Evolutionary conservation across 306 rosid species (phyloP).

Genomic region (apple (Malus domestica)): DNA sequence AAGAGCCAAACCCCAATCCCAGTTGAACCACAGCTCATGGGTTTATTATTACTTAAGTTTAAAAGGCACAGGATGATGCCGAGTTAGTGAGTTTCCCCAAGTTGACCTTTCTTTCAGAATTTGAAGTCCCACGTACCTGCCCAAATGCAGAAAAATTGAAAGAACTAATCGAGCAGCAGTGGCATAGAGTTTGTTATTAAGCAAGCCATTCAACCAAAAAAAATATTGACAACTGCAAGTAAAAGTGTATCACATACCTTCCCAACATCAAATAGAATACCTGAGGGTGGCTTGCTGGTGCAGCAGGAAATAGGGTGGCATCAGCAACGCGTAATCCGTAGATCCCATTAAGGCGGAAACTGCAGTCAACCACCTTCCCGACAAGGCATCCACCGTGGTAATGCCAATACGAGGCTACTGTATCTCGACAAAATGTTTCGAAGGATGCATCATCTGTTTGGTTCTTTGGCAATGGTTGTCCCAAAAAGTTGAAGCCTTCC

Average conservation of each 20-base stretch:
- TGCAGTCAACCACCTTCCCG: conserved; percentile 10
- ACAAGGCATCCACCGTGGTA: conserved; percentile 20
- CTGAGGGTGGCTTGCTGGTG: conserved; percentile 11
- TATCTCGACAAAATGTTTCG: not conserved
- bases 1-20: too few relatives aligned
- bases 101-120: not conserved
- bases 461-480: conserved; percentile 1
- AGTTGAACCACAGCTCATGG: too few relatives aligned
- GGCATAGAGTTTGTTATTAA: too few relatives aligned
- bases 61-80: too few relatives aligned
- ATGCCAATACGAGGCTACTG: conserved; percentile 14
- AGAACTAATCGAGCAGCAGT: too few relatives aligned
- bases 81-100: too few relatives aligned
- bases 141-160: too few relatives aligned
- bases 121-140: not conserved
- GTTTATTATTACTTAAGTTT: too few relatives aligned
- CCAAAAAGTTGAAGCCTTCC: conserved; percentile 5
- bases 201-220: too few relatives aligned
- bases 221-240: not conserved
- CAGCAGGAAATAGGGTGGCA: not conserved
- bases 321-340: not conserved
- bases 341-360: not conserved
- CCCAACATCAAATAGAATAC: conserved; percentile 8
- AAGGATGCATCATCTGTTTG: not conserved
- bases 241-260: not conserved